These are phyloP conservation scores for Cylindrotheca closterium DNA, from an alignment of 108 stramenopile genomes.

Conservation along the genomic window DNA sequence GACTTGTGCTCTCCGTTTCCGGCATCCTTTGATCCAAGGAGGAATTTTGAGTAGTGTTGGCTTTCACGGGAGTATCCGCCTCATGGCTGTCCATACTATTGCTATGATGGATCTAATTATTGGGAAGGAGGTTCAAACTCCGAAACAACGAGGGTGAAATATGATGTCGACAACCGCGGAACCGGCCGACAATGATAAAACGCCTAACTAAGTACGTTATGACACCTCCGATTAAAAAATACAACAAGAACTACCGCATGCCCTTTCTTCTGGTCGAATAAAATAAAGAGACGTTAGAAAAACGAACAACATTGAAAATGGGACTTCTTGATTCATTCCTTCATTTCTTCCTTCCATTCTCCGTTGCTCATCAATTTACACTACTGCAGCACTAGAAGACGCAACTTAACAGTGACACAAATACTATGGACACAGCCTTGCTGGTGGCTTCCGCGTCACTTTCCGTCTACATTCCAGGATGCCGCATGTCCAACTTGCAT, in stretches of 20 bases:
- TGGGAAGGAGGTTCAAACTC: background rate
- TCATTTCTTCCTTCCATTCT: no score
- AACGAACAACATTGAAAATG: no score
- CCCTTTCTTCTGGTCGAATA: no score
- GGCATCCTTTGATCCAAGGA: background rate
- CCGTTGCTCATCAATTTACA: no score
- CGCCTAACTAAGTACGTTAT: no score
- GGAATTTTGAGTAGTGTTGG: background rate
- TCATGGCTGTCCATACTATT: background rate
- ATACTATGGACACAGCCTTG: constrained; percentile 14
- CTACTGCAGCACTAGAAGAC: no score
- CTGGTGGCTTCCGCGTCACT: constrained; percentile 5
- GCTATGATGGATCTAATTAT: no score
- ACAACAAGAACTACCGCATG: no score
- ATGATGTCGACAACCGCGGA: background rate
- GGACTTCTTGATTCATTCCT: no score
- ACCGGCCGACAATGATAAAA: background rate
- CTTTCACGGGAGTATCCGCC: background rate
- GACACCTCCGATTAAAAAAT: no score
- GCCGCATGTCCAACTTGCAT: background rate
- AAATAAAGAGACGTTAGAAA: no score
- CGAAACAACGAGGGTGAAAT: background rate
- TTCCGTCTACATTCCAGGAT: constrained; percentile 8
- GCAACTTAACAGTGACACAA: no score
- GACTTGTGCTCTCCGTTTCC: background rate